A percentile compares a stretch with the other conserved stretches of the same genome.
Evolutionary conservation across 78 protist genomes (phyloP).

Genomic region (Dictyostelium citrinum): DNA sequence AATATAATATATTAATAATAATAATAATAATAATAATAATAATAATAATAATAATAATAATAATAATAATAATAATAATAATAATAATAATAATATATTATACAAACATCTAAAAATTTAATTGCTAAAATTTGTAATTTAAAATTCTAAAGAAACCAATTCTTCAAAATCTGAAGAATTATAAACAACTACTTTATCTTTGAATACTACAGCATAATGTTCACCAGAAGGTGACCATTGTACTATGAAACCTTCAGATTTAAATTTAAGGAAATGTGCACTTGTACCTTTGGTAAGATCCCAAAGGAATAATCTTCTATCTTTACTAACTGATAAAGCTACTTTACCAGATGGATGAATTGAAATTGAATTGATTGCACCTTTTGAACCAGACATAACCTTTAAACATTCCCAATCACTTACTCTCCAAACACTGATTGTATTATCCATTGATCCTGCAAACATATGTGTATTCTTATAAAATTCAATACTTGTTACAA

Average conservation of each 20-base stretch:
- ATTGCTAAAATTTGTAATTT: constrained; percentile 47
- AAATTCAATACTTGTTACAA: constrained; percentile 20
- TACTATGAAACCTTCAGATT: constrained; percentile 16
- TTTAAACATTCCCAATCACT: constrained; percentile 72
- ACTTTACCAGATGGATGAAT: constrained; percentile 73
- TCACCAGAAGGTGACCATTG: constrained; percentile 69
- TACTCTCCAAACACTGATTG: constrained; percentile 62
- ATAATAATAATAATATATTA: too few species aligned
- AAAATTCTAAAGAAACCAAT: background rate
- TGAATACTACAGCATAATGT: background rate
- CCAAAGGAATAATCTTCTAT: constrained; percentile 66
- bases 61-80: too few species aligned
- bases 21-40: too few species aligned
- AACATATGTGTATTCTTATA: constrained; percentile 41
- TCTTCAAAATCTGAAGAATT: background rate
- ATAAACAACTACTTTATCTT: background rate
- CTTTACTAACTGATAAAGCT: constrained; percentile 54
- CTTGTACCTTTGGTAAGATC: constrained; percentile 32
- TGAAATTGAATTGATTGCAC: constrained; percentile 19
- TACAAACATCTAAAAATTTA: constrained; percentile 18
- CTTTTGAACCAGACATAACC: constrained; percentile 51
- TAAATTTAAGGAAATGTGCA: constrained; percentile 25
- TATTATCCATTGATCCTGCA: constrained; percentile 59
- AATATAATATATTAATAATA: too few species aligned
- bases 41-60: too few species aligned